These are phyloP conservation scores for Flaveria linearis DNA, from an alignment of 129 eudicot genomes.

Conservation along the genomic window DNA sequence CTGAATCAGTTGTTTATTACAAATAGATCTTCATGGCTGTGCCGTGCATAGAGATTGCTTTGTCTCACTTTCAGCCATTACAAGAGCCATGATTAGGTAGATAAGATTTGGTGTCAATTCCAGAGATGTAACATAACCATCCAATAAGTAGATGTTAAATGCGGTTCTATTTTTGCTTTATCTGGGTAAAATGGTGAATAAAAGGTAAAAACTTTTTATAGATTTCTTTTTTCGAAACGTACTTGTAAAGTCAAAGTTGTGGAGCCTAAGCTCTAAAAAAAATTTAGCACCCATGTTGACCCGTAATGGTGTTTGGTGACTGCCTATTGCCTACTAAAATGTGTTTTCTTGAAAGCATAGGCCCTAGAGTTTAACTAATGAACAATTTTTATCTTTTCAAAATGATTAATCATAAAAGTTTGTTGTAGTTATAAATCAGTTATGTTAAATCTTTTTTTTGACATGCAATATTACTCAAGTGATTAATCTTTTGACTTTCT, in stretches of 20 bases:
- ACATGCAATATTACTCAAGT: not conserved
- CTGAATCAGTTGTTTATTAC: not conserved
- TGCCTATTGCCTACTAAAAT: not conserved
- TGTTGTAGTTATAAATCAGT: not conserved
- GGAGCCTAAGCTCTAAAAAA: not conserved
- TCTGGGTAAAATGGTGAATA: not conserved
- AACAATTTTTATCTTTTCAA: not conserved
- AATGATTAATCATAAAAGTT: not conserved
- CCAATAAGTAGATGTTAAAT: not conserved
- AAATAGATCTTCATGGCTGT: constrained; percentile 1
- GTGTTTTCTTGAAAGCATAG: not conserved
- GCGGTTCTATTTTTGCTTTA: not conserved
- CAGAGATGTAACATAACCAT: not conserved
- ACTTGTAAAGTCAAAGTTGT: not conserved
- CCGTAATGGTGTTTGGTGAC: not conserved
- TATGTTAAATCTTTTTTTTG: not conserved
- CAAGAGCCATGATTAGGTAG: constrained; percentile 7
- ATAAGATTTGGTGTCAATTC: not conserved
- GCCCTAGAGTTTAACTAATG: not conserved
- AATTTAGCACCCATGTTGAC: not conserved
- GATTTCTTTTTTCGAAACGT: not conserved
- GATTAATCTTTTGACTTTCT: not conserved
- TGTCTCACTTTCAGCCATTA: not conserved
- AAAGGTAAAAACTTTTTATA: not conserved
- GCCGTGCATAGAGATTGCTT: not conserved